Base-by-base conservation (phyloP, 108 stramenopile species). In the Pseudonitzschia multiseries region DNA sequence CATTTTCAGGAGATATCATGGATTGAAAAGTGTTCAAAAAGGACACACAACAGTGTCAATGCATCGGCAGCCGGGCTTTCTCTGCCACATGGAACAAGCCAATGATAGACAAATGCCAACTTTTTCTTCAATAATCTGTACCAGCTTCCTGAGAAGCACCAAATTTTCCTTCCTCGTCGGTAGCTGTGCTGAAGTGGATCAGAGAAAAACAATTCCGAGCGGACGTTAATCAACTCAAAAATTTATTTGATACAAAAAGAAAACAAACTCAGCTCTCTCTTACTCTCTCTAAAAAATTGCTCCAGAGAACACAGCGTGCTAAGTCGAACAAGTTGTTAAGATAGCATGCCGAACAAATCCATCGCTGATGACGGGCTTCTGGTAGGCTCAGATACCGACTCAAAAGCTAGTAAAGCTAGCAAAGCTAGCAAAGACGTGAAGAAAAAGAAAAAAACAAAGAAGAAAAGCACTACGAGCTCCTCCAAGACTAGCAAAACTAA, bases 361-460 rank as follows among this genome's bases (percentile, higher is more conserved):
- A 2, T 18, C 46, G 18, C 46, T 18, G 46, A 48, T 10, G 13
- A 48, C 13, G 46, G 13, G 46, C 36, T 5, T 36, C 36, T 36
- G 2, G 46, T 18, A 8, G 18, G 46, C 46, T 48, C 46, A 14
- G 46, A 18, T 48, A 18, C 46, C 4, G 46, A 48, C 18, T 56
- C 54, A 9, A 51, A 51, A 3, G 50, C 9, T 10, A 51, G n/a
- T 9, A 51, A 51, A 51, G n/a, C 9, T 10, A 51, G n/a, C 50
- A n/a, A n/a, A n/a, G n/a, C 9, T 10, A 51, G n/a, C 50, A 51
- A 51, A 51, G n/a, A 36, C 4, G 2, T 36, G 36, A 36, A 36
- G 36, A 32, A 62, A 62, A 28, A 62, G 28, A 62, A 62, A 65
- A 40, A 33, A 33, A 65, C 64, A 27, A 65, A 40, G 64, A 40